Percentiles rank a stretch among this genome's conserved stretches.
Conservation (phyloP, 148 eudicot genomes). For the Hydrangea macrophylla region DNA sequence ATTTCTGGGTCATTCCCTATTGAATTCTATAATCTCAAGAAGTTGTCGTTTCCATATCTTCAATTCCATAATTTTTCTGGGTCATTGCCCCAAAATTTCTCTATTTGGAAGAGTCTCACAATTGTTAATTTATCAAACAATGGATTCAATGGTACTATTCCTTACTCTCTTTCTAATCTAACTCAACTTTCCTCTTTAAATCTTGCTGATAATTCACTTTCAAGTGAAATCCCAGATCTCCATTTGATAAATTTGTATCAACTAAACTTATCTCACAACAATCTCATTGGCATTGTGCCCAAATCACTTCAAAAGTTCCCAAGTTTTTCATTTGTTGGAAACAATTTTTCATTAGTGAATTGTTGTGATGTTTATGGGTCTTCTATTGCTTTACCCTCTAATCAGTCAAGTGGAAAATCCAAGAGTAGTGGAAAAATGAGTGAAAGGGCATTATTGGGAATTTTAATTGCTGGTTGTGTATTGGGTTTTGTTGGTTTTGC, state of each 20-base stretch:
- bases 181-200: too few species aligned
- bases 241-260: slow-evolving; percentile 40
- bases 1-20: slow-evolving; percentile 65
- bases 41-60: slow-evolving; percentile 60
- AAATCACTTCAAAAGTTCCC: slow-evolving; percentile 64
- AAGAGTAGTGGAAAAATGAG: slow-evolving; percentile 31
- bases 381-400: slow-evolving; percentile 30
- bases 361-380: slow-evolving; percentile 18
- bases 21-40: slow-evolving; percentile 51
- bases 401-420: too few species aligned
- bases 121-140: too few species aligned
- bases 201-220: too few species aligned
- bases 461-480: slow-evolving; percentile 46
- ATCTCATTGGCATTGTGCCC: slow-evolving; percentile 67
- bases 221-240: slow-evolving; percentile 70
- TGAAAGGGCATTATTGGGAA: slow-evolving; percentile 41
- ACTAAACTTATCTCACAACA: slow-evolving; percentile 58
- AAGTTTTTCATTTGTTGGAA: slow-evolving; percentile 56
- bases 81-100: slow-evolving; percentile 60
- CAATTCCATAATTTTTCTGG: slow-evolving; percentile 66
- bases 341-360: slow-evolving; percentile 33
- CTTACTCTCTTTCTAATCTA: too few species aligned
- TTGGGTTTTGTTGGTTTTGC: slow-evolving; percentile 53
- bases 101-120: too few species aligned
- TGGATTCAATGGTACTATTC: too few species aligned